Conservation (phyloP, 768 basidiomycete genomes). For the Lenzites betulinus region DNA sequence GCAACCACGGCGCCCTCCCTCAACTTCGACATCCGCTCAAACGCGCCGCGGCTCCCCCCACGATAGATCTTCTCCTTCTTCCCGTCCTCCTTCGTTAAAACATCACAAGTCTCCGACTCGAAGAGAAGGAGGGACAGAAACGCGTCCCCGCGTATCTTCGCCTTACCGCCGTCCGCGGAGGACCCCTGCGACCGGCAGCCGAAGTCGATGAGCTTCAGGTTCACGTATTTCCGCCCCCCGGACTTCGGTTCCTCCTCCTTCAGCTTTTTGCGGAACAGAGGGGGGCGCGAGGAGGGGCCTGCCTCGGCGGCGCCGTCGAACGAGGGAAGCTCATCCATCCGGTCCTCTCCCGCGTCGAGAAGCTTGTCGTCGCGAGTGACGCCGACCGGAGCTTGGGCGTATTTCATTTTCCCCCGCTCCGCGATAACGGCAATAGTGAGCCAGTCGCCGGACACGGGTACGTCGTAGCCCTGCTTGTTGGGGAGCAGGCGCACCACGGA, state of each 20-base stretch:
- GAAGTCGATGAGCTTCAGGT: slow-evolving; percentile 82
- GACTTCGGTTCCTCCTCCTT: slow-evolving; percentile 42
- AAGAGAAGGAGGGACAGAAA: slow-evolving; percentile 83
- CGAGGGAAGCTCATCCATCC: slow-evolving; percentile 21
- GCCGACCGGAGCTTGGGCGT: slow-evolving; percentile 65
- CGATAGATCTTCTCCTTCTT: slow-evolving; percentile 67
- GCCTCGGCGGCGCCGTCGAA: slow-evolving; percentile 17
- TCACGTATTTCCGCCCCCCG: slow-evolving; percentile 79
- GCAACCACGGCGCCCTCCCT: slow-evolving; percentile 90
- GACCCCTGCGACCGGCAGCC: slow-evolving; percentile 59
- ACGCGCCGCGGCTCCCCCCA: slow-evolving; percentile 92
- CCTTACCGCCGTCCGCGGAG: slow-evolving; percentile 55
- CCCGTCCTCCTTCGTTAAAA: slow-evolving; percentile 52
- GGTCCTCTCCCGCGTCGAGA: slow-evolving; percentile 32
- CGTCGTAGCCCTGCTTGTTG: slow-evolving; percentile 83
- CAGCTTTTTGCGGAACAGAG: slow-evolving; percentile 30
- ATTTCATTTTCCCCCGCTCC: slow-evolving; percentile 79
- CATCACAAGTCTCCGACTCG: slow-evolving; percentile 76
- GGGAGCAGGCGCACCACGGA: slow-evolving; percentile 77
- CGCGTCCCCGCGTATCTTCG: slow-evolving; percentile 77
- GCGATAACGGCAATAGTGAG: slow-evolving; percentile 95
- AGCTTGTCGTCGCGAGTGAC: slow-evolving; percentile 46
- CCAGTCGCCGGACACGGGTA: slow-evolving; percentile 93
- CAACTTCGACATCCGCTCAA: slow-evolving; percentile 83
- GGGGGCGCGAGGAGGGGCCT: slow-evolving; percentile 9